These are phyloP conservation scores for Dicorynia guianensis DNA, from an alignment of 306 rosid genomes.

Conservation along the genomic window DNA sequence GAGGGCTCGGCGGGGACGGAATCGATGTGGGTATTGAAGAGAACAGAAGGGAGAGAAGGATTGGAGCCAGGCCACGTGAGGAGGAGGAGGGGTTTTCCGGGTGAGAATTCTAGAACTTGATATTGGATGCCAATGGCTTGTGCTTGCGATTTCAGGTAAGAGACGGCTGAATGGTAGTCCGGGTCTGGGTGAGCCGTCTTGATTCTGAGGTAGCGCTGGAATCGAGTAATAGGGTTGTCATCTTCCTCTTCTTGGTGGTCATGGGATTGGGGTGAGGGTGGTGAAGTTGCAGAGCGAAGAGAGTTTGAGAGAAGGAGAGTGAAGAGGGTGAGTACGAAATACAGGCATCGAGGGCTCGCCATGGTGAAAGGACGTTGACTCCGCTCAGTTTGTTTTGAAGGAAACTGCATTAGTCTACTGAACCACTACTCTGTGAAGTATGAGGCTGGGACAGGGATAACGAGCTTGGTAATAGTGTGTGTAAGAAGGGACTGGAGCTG, in stretches of 20 bases:
- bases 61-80: constrained; percentile 81
- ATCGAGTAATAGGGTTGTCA: constrained; percentile 74
- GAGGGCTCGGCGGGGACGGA: constrained; percentile 89
- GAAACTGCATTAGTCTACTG: background rate
- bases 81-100: constrained; percentile 74
- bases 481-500: too few species aligned
- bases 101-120: constrained; percentile 58
- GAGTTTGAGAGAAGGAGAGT: background rate
- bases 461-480: too few species aligned
- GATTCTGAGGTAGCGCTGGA: constrained; percentile 79
- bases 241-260: background rate
- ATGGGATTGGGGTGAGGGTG: background rate
- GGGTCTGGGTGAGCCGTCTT: constrained; percentile 90
- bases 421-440: too few species aligned
- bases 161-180: constrained; percentile 69
- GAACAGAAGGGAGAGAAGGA: constrained; percentile 77
- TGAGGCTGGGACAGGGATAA: too few species aligned
- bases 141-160: constrained; percentile 75
- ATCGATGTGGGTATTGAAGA: constrained; percentile 93
- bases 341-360: constrained; percentile 20
- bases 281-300: background rate
- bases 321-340: background rate
- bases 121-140: constrained; percentile 48
- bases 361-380: background rate
- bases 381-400: background rate